phyloP scores from a whole-genome alignment of 2,329 filamentous ascomycete species.

The Colletotrichum navitas region DNA sequence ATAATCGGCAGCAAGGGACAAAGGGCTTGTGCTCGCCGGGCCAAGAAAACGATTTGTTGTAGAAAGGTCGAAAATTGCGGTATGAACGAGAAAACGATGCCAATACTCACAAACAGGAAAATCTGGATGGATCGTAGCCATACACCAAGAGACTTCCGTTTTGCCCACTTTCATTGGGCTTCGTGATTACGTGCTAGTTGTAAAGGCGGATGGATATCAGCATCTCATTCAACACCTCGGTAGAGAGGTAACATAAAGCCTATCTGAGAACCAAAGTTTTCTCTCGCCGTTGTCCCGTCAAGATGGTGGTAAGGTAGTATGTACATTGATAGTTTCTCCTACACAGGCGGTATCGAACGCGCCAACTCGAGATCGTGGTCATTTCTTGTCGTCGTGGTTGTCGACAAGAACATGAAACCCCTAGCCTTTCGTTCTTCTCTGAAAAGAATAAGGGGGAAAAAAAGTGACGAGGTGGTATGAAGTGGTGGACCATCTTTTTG shows the following conservation, averaged over 20 bases:
- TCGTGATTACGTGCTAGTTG: background rate
- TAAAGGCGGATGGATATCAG: slow-evolving; percentile 32
- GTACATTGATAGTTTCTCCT: slow-evolving; percentile 24
- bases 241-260: background rate
- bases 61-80: background rate
- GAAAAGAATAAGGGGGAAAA: background rate
- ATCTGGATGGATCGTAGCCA: background rate
- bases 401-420: background rate
- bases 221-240: slow-evolving; percentile 24
- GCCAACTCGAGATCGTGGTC: slow-evolving; percentile 1
- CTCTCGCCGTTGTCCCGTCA: background rate
- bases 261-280: background rate
- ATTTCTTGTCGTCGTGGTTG: background rate
- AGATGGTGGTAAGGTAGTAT: slow-evolving; percentile 13
- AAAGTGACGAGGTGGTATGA: background rate
- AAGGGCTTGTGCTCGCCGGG: background rate
- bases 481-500: slow-evolving; percentile 1
- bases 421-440: background rate
- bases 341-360: slow-evolving; percentile 26
- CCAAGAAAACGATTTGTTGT: background rate
- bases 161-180: background rate
- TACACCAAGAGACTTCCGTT: background rate
- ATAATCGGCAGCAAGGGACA: background rate
- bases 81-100: background rate
- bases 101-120: background rate